These are phyloP conservation scores for Penicillium decumbens DNA, from an alignment of 2,329 filamentous ascomycete species.

Conservation along the genomic window DNA sequence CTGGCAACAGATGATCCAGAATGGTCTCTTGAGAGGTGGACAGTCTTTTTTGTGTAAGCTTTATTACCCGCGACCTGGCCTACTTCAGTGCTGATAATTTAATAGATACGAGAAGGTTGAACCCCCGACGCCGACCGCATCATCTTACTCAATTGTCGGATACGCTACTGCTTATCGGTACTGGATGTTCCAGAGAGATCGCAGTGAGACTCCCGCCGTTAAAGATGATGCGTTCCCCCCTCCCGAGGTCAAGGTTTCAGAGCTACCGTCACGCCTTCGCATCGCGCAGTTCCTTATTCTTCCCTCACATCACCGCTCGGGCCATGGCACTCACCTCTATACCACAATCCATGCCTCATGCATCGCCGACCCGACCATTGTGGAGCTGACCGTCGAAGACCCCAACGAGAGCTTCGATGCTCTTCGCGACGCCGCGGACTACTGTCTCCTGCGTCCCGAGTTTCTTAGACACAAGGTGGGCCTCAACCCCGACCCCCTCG, in stretches of 20 bases:
- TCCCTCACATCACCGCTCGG: conserved; percentile 76
- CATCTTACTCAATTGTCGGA: conserved; percentile 75
- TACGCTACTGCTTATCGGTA: conserved; percentile 89
- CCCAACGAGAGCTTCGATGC: conserved; percentile 69
- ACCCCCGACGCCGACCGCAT: conserved; percentile 44
- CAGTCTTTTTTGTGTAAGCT: conserved; percentile 75
- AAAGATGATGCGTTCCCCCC: conserved; percentile 44
- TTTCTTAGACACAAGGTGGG: conserved; percentile 47
- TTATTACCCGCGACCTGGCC: background rate
- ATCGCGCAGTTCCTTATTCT: conserved; percentile 93
- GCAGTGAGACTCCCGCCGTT: conserved; percentile 37
- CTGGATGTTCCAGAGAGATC: conserved; percentile 53
- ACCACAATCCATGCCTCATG: conserved; percentile 69
- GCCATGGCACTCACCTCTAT: conserved; percentile 77
- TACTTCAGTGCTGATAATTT: conserved; percentile 14
- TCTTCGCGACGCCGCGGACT: conserved; percentile 60
- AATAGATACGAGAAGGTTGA: conserved; percentile 53
- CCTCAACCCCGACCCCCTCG: conserved; percentile 45
- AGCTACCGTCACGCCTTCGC: conserved; percentile 70
- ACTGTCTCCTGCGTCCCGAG: conserved; percentile 51
- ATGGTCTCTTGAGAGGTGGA: conserved; percentile 76
- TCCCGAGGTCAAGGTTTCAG: conserved; percentile 47
- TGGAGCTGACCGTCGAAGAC: conserved; percentile 89
- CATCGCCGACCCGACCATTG: conserved; percentile 61
- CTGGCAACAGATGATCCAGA: conserved; percentile 68